These are phyloP conservation scores for Cryptococcus maquisensis DNA, from an alignment of 1,284 basidiomycete genomes.

Conservation along the genomic window DNA sequence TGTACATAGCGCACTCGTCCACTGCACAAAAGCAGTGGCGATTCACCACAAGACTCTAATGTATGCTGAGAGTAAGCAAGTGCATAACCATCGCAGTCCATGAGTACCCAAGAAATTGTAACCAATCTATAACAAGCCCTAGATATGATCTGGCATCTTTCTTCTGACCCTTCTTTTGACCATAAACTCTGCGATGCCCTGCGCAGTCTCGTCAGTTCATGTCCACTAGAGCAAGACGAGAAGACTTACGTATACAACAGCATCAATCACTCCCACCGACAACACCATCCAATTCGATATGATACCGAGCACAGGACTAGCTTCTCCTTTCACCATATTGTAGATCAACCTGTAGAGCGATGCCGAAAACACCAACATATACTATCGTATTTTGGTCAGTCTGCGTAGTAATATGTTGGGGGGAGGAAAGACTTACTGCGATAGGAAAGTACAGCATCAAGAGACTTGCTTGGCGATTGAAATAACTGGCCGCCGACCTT, in stretches of 20 bases:
- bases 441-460: conserved; percentile 47
- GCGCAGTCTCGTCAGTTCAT: neutral
- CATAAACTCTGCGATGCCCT: conserved; percentile 42
- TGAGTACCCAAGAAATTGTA: no score
- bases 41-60: no score
- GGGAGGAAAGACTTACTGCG: conserved; percentile 29
- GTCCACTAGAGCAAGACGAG: neutral
- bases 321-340: conserved; percentile 32
- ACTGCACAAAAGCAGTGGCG: no score
- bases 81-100: no score
- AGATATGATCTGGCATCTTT: conserved; percentile 32
- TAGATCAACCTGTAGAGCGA: conserved; percentile 41
- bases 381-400: conserved; percentile 15
- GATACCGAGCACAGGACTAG: conserved; percentile 26
- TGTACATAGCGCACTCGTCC: no score
- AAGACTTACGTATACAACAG: conserved; percentile 37
- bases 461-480: conserved; percentile 45
- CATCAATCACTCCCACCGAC: conserved; percentile 41
- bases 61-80: no score
- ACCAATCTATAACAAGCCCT: neutral
- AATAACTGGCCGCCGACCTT: conserved; percentile 40
- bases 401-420: neutral
- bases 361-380: conserved; percentile 40
- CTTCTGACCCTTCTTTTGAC: conserved; percentile 37
- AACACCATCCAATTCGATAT: conserved; percentile 38